Percentiles rank a stretch among this genome's conserved stretches.
These are phyloP conservation scores for Gossypium trilobum DNA, from an alignment of 441 rosid species.

Conservation along the genomic window DNA sequence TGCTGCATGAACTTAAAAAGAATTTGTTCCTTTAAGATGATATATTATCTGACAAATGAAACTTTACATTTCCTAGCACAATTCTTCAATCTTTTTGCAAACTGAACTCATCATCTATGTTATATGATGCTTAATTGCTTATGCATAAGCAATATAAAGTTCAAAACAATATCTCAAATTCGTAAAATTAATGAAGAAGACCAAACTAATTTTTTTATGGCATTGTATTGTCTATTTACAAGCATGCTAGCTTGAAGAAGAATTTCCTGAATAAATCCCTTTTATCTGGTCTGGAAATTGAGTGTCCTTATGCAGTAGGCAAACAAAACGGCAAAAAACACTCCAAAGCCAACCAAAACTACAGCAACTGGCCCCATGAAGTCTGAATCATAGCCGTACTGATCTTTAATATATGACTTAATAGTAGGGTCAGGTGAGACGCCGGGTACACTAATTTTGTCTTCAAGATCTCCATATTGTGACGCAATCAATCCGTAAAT, in stretches of 20 bases:
- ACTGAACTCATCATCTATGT: background rate
- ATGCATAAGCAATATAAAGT: background rate
- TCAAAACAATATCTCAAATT: background rate
- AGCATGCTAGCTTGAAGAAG: background rate
- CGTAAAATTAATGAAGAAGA: background rate
- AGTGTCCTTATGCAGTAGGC: conserved; percentile 63
- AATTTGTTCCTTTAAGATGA: background rate
- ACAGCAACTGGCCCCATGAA: conserved; percentile 71
- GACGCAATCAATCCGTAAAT: conserved; percentile 75
- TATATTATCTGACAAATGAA: background rate
- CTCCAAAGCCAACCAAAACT: conserved; percentile 56
- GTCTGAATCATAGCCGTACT: conserved; percentile 51
- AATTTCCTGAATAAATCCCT: background rate
- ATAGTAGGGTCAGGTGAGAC: conserved; percentile 19
- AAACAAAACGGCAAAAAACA: conserved; percentile 59
- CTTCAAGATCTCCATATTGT: conserved; percentile 56
- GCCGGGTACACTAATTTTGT: conserved; percentile 38
- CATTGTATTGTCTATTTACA: background rate
- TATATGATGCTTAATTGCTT: background rate
- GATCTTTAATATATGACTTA: conserved; percentile 36
- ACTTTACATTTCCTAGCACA: background rate
- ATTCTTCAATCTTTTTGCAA: background rate
- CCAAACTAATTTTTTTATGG: background rate
- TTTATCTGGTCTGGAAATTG: conserved; percentile 64
- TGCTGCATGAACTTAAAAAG: background rate